These are phyloP conservation scores for Penicillium vulpinum DNA, from an alignment of 2,329 filamentous ascomycete genomes.

Conservation along the genomic window DNA sequence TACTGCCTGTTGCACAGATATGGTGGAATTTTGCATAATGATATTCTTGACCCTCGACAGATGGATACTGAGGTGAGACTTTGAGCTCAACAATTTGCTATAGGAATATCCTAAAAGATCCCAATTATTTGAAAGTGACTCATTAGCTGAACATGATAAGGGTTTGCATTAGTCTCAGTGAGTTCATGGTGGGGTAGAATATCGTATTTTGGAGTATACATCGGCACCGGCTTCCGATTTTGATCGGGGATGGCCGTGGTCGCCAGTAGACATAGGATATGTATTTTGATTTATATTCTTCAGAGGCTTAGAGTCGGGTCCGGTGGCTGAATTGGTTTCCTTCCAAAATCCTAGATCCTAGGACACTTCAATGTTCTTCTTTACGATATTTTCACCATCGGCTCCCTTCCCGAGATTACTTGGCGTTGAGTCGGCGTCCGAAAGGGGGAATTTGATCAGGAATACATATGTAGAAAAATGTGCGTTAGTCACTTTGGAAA, in stretches of 20 bases:
- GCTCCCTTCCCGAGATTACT: neutral
- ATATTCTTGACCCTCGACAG: neutral
- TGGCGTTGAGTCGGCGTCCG: neutral
- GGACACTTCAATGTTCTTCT: neutral
- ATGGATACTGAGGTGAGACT: neutral
- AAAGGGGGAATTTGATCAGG: no score
- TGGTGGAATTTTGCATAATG: neutral
- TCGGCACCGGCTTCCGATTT: neutral
- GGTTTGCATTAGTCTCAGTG: neutral
- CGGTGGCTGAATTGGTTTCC: no score
- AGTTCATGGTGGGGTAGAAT: conserved; percentile 2
- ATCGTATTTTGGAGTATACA: neutral
- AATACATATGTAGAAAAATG: neutral
- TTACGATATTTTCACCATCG: neutral
- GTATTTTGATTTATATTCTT: neutral
- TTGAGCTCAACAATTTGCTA: neutral
- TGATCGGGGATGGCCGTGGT: neutral
- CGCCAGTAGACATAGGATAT: neutral
- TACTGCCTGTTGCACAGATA: neutral
- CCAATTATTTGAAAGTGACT: neutral
- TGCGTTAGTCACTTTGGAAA: neutral
- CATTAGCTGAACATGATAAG: neutral
- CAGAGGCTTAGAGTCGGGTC: no score
- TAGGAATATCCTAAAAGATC: neutral
- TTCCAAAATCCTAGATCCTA: neutral